Percentiles rank a stretch among this genome's conserved stretches.
phyloP scores from a whole-genome alignment of 2,329 filamentous ascomycete species.

The Cryphonectria carpinicola region DNA sequence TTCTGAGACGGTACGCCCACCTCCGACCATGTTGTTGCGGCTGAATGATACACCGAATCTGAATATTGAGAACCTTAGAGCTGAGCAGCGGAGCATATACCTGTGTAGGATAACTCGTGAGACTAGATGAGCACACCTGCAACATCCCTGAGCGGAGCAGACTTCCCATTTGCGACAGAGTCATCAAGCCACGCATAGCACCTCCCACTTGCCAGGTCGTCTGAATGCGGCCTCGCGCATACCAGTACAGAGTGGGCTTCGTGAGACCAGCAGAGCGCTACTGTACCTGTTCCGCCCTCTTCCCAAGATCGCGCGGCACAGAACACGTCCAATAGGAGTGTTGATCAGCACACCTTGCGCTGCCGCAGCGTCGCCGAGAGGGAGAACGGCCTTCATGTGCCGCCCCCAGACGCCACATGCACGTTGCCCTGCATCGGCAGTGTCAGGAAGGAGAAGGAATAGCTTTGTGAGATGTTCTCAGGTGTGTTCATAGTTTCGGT shows the following conservation, averaged over 20 bases:
- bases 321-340: not conserved
- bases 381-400: not conserved
- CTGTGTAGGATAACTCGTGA: not conserved
- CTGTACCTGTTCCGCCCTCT: not conserved
- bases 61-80: not conserved
- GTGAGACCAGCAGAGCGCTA: not conserved
- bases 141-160: not conserved
- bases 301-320: not conserved
- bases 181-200: not conserved
- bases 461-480: not conserved
- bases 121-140: not conserved
- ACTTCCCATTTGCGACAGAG: not conserved
- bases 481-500: not conserved
- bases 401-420: not conserved
- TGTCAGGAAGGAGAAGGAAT: not conserved
- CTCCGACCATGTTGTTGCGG: not conserved
- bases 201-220: not conserved
- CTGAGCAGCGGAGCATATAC: not conserved
- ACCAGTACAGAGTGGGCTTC: not conserved
- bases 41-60: not conserved
- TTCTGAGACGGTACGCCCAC: not conserved
- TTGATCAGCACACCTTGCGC: not conserved
- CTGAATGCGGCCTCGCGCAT: not conserved
- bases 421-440: not conserved
- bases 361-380: not conserved